Base-by-base conservation (phyloP, 2,329 filamentous ascomycete genomes). In the Pseudogymnoascus pannorum region DNA sequence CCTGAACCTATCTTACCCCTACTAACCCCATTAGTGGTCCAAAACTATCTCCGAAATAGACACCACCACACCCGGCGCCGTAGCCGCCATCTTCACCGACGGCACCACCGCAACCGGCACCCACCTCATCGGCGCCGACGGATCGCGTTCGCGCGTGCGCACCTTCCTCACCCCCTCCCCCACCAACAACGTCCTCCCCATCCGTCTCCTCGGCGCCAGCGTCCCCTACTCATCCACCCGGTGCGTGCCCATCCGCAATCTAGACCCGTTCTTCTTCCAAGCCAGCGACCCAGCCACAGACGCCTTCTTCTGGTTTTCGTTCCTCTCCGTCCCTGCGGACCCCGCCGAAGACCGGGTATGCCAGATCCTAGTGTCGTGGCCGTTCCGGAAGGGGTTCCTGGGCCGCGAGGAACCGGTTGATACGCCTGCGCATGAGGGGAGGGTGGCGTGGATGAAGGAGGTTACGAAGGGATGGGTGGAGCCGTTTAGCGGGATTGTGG, bases 261-360 rank as follows among this genome's bases (percentile, higher is more conserved):
- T 83, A 0, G 82, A 85, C 60, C 78, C 81, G 0, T 81, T 78
- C 42, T 81, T 84, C 58, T 75, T 84, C 18, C 81, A 84, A 58
- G 81, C 81, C 0, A 76, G 77, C 0, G 76, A 83, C 36, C 81
- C 82, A 0, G 70, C 74, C 24, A 79, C 80, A 3, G 75, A 80
- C 42, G 75, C 76, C 0, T 85, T 79, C 66, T 68, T 82, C 16
- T 85, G 79, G 66, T 78, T 83, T 61, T 63, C 66, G 2, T 64
- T 81, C 16, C 75, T 83, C 2, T 77, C 82, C 54, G 76, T 77
- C 0, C 80, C 81, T 0, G 71, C 72, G 5, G 62, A 70, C 3
- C 66, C 70, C 2, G 69, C 69, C 4, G 72, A 75, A 40, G 70
- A 70, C 1, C 81, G 80, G 63, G 73, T 72, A 11, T 76, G 75